Conservation (phyloP, 2,329 filamentous ascomycete species). For the Magnaporthiopsis rhizophila region DNA sequence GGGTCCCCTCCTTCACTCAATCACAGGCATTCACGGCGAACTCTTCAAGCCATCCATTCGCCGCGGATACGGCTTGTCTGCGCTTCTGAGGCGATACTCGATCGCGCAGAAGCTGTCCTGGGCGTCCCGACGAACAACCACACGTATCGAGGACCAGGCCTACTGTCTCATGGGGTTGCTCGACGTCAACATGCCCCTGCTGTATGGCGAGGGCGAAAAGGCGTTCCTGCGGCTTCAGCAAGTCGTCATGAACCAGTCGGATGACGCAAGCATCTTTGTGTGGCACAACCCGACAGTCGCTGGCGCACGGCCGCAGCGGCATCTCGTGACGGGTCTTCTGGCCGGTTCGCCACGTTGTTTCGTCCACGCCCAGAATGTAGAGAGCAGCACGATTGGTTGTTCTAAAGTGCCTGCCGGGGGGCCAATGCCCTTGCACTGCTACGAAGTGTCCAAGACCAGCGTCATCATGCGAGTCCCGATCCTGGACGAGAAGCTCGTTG, state of each 20-base stretch:
- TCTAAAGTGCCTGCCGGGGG: background rate
- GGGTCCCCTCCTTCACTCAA: background rate
- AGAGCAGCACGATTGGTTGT: background rate
- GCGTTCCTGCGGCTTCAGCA: conserved; percentile 18
- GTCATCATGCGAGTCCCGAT: background rate
- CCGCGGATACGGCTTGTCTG: background rate
- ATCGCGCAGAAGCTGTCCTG: conserved; percentile 16
- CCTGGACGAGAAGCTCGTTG: background rate
- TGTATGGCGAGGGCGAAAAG: conserved; percentile 19
- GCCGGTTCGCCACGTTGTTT: background rate
- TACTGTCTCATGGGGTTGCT: conserved; percentile 21
- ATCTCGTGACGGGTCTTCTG: background rate
- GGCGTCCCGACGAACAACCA: conserved; percentile 15
- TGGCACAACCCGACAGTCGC: conserved; percentile 9
- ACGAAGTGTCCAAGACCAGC: background rate
- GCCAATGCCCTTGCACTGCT: background rate
- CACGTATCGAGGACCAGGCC: conserved; percentile 16
- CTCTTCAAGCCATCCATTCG: background rate
- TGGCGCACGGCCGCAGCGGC: too few relatives aligned
- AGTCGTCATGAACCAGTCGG: conserved; percentile 15
- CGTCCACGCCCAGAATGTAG: background rate
- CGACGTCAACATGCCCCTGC: conserved; percentile 18
- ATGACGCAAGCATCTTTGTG: conserved; percentile 20
- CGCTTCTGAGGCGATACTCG: background rate
- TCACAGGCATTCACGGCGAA: background rate